A percentile compares a stretch with the other conserved stretches of the same genome.
Evolutionary conservation across 495 filamentous ascomycete genomes (phyloP).

Genomic region (Astrocystis sublimbata): DNA sequence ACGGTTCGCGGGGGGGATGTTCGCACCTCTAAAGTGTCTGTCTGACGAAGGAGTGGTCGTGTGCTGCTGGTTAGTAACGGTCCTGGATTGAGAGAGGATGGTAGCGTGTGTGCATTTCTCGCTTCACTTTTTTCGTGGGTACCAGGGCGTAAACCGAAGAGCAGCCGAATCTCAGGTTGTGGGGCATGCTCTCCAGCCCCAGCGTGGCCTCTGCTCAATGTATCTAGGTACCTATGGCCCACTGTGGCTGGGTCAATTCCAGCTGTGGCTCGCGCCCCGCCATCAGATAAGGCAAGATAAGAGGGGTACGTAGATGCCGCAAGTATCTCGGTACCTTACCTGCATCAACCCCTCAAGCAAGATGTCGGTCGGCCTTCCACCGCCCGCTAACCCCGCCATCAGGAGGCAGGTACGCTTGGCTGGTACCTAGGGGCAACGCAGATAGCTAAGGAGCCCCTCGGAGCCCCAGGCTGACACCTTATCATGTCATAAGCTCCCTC

Average conservation of each 20-base stretch:
- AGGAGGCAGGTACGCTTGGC: no score
- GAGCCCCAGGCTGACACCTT: background rate
- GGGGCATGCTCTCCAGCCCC: background rate
- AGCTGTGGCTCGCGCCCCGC: background rate
- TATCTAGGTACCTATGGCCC: background rate
- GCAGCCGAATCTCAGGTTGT: slow-evolving; percentile 19
- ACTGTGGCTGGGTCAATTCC: background rate
- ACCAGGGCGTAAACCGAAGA: slow-evolving; percentile 31
- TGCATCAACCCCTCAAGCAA: background rate
- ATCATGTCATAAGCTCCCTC: slow-evolving; percentile 3
- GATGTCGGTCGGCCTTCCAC: background rate
- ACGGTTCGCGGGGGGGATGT: background rate
- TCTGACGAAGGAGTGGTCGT: slow-evolving; percentile 25
- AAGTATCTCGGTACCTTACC: background rate
- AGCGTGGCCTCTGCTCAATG: background rate
- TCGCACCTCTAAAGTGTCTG: slow-evolving; percentile 33
- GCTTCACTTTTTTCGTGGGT: slow-evolving; percentile 37
- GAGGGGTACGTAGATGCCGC: background rate
- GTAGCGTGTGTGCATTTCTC: slow-evolving; percentile 28
- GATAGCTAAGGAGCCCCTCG: background rate
- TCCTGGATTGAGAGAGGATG: slow-evolving; percentile 15
- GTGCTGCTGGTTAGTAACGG: slow-evolving; percentile 21
- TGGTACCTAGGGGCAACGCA: no score
- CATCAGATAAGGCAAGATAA: slow-evolving; percentile 4
- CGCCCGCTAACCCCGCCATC: background rate